Evolutionary conservation across 2,329 filamentous ascomycete genomes (phyloP), one percentile per base, ranked within the genome.

Genomic region (Aspergillus sp.): DNA sequence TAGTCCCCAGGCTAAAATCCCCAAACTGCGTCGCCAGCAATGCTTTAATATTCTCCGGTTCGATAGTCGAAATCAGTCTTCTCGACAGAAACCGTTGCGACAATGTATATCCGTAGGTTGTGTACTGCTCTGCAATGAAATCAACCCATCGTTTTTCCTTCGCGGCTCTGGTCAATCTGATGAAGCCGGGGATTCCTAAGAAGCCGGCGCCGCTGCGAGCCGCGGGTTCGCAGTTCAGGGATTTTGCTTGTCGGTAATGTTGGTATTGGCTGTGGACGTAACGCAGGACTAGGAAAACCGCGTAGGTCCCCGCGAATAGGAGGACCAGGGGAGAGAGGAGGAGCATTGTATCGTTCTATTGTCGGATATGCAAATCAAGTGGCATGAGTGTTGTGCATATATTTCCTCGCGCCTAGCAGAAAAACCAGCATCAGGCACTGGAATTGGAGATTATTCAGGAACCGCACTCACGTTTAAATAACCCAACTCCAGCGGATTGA

Each of bases 21-120:
- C 71, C 70, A 64, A 95, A 95, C 61, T 95, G 87, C 0, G 85
- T 87, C 0, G 89, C 86, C 7, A 95, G 74, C 20, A 95, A 76
- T 7, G 89, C 86, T 66, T 95, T 94, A 71, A 95, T 81, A 63
- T 95, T 95, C 48, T 70, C 63, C 4, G 69, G 68, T 6, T 72
- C 69, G 17, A 58, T 60, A 1, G 69, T 71, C 3, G 57, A 50
- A 3, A 65, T 38, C 7, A 63, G 20, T 5, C 39, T 43, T 12
- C 49, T 49, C 5, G 55, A 50, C 5, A 67, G 45, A 2, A 62
- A 47, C 2, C 15, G 43, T 38, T 63, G 58, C 3, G 42, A 42
- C 43, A 59, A 63, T 9, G 63, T 67, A 22, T 50, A 52, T 3
- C 63, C 63, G 39, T 60, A 25, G 6, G 51, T 20, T 3, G 20